Evolutionary conservation across 2,329 filamentous ascomycete genomes (phyloP).

Genomic region (Xylariales sp.): DNA sequence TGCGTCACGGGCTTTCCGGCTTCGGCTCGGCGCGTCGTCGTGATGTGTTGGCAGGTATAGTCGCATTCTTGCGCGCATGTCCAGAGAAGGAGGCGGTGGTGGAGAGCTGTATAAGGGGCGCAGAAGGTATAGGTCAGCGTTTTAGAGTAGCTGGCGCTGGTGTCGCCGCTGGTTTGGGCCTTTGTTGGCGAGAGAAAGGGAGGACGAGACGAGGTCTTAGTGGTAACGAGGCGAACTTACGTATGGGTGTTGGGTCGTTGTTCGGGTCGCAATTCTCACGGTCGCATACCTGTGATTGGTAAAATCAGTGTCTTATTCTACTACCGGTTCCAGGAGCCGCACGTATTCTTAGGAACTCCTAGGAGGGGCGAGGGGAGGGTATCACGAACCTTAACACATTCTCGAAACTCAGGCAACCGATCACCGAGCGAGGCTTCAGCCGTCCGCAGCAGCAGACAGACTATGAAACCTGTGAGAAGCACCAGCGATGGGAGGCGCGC

Average conservation of each 20-base stretch:
- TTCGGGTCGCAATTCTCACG: constrained; percentile 80
- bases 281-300: constrained; percentile 74
- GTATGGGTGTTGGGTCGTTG: constrained; percentile 70
- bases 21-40: constrained; percentile 77
- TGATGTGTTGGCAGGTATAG: constrained; percentile 95
- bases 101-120: constrained; percentile 69
- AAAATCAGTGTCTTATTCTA: constrained; percentile 12
- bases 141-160: background rate
- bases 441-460: constrained; percentile 55
- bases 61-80: constrained; percentile 94
- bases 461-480: constrained; percentile 52
- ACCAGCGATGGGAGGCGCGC: constrained; percentile 31
- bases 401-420: constrained; percentile 83
- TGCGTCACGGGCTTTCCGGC: constrained; percentile 79
- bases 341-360: background rate
- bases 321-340: no score
- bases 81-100: constrained; percentile 91
- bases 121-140: constrained; percentile 18
- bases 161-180: constrained; percentile 9
- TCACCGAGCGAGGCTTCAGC: constrained; percentile 83
- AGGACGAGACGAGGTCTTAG: background rate
- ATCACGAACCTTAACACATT: constrained; percentile 81
- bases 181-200: constrained; percentile 24
- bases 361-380: background rate
- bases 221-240: constrained; percentile 63